Evolutionary conservation across 1,139 yeast genomes (phyloP), one percentile per base, ranked within the genome.

Genomic region (Meyerozyma athensensis): DNA sequence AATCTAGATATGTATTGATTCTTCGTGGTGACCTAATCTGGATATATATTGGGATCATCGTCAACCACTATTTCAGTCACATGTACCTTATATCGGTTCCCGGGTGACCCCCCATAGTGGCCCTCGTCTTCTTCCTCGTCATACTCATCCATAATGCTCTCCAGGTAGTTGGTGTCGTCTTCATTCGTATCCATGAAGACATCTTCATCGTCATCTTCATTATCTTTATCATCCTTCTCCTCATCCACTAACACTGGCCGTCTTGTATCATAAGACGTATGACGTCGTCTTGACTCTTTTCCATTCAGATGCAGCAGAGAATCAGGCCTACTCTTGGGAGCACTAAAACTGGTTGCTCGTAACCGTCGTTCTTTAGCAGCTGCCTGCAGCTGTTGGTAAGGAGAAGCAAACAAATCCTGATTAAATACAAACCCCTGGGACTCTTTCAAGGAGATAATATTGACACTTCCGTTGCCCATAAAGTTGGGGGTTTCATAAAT

Each of bases 381-480:
- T 1, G 79, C 69, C 36, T 72, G 56, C 50, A 68, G 74, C 47
- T 80, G 87, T 46, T 78, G 84, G 51, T 75, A 78, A 7, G 80
- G 76, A 7, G 81, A 69, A 7, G 85, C 87, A 65, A 81, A 82
- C 41, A 82, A 61, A 49, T 81, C 86, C 49, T 81, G 87, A 56
- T 83, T 83, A 72, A 86, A 83, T 14, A 77, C 61, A 50, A 82
- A 83, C 5, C 92, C 92, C 53, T 83, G 90, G 35, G 81, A 70
- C 52, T 81, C 86, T 36, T 71, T 72, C 26, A 83, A 61, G 24
- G 78, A 72, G 34, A 72, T 66, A 12, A 69, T 64, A 40, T 60
- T 66, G 43, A 63, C 65, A 34, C 59, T 56, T 14, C 5, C 63
- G 47, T 17, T 59, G 41, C 16, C 61, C 65, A 12, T 57, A 50